Evolutionary conservation across 192 early-diverging fungal genomes (phyloP), one percentile per base, ranked within the genome.

Genomic region (Backusella tarrabulga): DNA sequence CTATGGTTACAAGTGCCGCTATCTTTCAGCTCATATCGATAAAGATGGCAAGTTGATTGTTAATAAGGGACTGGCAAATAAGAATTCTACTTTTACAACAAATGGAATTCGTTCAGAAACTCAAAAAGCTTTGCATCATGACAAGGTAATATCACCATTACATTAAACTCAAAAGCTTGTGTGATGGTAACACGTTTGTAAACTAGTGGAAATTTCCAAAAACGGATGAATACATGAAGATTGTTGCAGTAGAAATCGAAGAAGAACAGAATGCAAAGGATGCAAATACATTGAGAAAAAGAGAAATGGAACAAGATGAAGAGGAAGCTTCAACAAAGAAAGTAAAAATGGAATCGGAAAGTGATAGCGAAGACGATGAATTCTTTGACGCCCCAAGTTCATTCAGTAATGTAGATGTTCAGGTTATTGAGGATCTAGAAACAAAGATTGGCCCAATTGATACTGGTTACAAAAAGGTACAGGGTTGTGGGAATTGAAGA

Each of bases 1-100:
- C 9, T 90, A 85, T 76, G 93, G 92, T 34, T 83, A 92, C 52
- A 88, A 87, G 44, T 93, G 93, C 76, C 77, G 92, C 17, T 93
- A 77, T 71, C 78, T 90, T 34, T 73, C 76, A 0, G 88, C 87
- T 3, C 90, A 93, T 76, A 71, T 90, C 36, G 77, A 84, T 41
- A 80, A 79, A 66, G 81, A 89, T 17, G 77, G 81, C 19, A 83
- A 81, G 35, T 75, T 89, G 34, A 72, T 91, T n/a, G 88, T 85
- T 23, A 86, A 94, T 68, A 86, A 93, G 68, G 89, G 87, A 29
- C 4, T 50, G 12, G 42, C 0, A 3, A 72, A 75, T 4, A 74
- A 78, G 17, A 73, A 77, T 38, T 60, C 77, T 34, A 44, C 68
- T 17, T 79, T 76, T 34, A 75, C 72, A 26, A 78, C 63, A 32